A percentile compares a stretch with the other conserved stretches of the same genome.
These are phyloP conservation scores for Lyophyllum semitale DNA, from an alignment of 768 basidiomycete genomes.

Conservation along the genomic window DNA sequence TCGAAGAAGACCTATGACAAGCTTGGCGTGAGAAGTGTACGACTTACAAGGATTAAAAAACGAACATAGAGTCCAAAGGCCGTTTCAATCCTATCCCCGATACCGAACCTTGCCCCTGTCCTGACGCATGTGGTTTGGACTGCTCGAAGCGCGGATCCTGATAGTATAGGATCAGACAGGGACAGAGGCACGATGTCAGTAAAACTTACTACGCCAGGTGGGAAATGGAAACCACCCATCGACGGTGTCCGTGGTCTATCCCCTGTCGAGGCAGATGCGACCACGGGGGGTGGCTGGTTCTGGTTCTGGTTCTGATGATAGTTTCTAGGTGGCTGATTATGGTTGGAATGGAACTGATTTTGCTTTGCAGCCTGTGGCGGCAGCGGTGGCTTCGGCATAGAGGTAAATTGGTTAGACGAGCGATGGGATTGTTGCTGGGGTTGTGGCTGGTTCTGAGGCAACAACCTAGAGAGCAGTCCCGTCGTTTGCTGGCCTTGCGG, in stretches of 20 bases:
- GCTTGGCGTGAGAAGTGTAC: neutral
- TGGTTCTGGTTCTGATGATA: slow-evolving; percentile 22
- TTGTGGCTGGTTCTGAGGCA: slow-evolving; percentile 5
- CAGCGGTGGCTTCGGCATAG: neutral
- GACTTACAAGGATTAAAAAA: slow-evolving; percentile 2
- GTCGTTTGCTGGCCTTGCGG: neutral
- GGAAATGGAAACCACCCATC: slow-evolving; percentile 52
- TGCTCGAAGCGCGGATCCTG: slow-evolving; percentile 17
- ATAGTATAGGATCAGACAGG: neutral
- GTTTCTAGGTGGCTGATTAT: slow-evolving; percentile 5
- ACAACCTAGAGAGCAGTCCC: slow-evolving; percentile 8
- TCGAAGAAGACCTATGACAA: slow-evolving; percentile 19
- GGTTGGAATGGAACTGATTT: slow-evolving; percentile 5
- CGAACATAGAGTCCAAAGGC: slow-evolving; percentile 33
- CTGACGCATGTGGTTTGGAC: slow-evolving; percentile 2
- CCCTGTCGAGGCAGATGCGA: slow-evolving; percentile 1
- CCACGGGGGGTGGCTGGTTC: slow-evolving; percentile 7
- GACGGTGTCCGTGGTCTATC: slow-evolving; percentile 34
- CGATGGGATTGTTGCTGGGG: neutral
- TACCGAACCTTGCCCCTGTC: slow-evolving; percentile 15
- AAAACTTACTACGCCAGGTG: slow-evolving; percentile 43
- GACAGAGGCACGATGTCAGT: neutral
- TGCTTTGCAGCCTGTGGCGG: slow-evolving; percentile 9
- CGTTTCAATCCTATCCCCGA: slow-evolving; percentile 30
- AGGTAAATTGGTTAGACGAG: neutral